Evolutionary conservation across 768 basidiomycete species (phyloP).

Genomic region (Serendipita sp.): DNA sequence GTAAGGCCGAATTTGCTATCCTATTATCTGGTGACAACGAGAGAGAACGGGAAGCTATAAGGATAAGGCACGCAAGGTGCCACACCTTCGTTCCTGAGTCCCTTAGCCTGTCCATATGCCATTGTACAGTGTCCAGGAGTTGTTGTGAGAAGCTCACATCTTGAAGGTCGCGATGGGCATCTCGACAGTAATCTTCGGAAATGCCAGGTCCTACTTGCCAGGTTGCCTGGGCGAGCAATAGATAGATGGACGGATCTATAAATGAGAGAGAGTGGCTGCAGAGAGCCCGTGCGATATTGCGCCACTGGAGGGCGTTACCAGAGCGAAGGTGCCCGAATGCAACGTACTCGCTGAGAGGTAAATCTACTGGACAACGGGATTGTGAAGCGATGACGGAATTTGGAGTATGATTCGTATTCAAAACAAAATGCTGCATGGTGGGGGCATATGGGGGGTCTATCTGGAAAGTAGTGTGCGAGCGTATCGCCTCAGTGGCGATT

Average conservation of each 20-base stretch:
- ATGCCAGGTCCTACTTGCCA: slow-evolving; percentile 26
- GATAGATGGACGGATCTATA: slow-evolving; percentile 23
- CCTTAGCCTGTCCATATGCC: slow-evolving; percentile 18
- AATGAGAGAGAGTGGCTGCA: slow-evolving; percentile 25
- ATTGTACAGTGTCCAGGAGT: slow-evolving; percentile 19
- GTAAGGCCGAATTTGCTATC: slow-evolving; percentile 13
- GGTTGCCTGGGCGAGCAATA: slow-evolving; percentile 27
- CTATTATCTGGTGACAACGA: too few relatives aligned
- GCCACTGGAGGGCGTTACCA: slow-evolving; percentile 31
- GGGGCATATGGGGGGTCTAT: not conserved
- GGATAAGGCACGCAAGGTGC: slow-evolving; percentile 20
- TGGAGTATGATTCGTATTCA: slow-evolving; percentile 19
- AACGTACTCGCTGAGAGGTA: slow-evolving; percentile 30
- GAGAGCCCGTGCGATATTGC: slow-evolving; percentile 34
- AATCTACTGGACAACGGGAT: slow-evolving; percentile 22
- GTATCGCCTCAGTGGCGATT: slow-evolving; percentile 7
- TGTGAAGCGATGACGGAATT: slow-evolving; percentile 32
- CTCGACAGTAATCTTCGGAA: slow-evolving; percentile 20
- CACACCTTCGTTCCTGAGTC: slow-evolving; percentile 26
- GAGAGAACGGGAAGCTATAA: slow-evolving; percentile 12
- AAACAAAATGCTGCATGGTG: slow-evolving; percentile 15
- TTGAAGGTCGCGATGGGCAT: slow-evolving; percentile 23
- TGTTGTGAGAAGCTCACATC: slow-evolving; percentile 20
- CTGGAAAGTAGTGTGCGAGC: slow-evolving; percentile 9
- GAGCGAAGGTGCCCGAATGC: slow-evolving; percentile 31